Percentiles rank a stretch among this genome's conserved stretches.
Conservation (phyloP, 2,329 filamentous ascomycete species). For the Neofusicoccum cordaticola region DNA sequence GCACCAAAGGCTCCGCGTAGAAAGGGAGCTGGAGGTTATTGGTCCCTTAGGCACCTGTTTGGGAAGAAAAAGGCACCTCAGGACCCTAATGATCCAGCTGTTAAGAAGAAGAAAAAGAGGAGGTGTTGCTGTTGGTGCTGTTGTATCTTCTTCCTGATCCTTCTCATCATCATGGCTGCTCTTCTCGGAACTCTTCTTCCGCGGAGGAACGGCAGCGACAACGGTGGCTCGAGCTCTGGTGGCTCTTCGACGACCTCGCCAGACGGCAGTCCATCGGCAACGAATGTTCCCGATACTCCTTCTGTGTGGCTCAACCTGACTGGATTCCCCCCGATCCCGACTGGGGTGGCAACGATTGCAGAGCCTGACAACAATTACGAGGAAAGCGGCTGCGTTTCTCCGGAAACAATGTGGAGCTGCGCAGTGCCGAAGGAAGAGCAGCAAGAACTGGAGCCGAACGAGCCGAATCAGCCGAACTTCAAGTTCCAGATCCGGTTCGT, state of each 20-base stretch:
- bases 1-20: constrained; percentile 3
- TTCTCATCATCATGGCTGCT: constrained; percentile 39
- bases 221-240: background rate
- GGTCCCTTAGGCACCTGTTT: background rate
- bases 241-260: background rate
- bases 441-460: constrained; percentile 59
- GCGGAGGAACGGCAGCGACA: constrained; percentile 39
- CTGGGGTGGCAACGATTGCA: constrained; percentile 75
- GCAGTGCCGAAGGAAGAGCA: constrained; percentile 77
- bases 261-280: constrained; percentile 4
- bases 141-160: constrained; percentile 31
- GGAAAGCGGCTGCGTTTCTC: constrained; percentile 68
- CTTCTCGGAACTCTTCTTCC: constrained; percentile 36
- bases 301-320: constrained; percentile 78
- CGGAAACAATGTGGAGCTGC: constrained; percentile 81
- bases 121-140: constrained; percentile 34
- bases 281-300: constrained; percentile 19
- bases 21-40: constrained; percentile 15
- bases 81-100: constrained; percentile 20
- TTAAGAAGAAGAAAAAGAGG: constrained; percentile 32
- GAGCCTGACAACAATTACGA: constrained; percentile 65
- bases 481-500: constrained; percentile 68
- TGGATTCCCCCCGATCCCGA: constrained; percentile 81
- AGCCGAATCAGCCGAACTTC: constrained; percentile 71
- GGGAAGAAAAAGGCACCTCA: background rate